Percentiles rank a stretch among this genome's conserved stretches.
Evolutionary conservation across 495 filamentous ascomycete species (phyloP).

Genomic region (Daldinia concentrica): DNA sequence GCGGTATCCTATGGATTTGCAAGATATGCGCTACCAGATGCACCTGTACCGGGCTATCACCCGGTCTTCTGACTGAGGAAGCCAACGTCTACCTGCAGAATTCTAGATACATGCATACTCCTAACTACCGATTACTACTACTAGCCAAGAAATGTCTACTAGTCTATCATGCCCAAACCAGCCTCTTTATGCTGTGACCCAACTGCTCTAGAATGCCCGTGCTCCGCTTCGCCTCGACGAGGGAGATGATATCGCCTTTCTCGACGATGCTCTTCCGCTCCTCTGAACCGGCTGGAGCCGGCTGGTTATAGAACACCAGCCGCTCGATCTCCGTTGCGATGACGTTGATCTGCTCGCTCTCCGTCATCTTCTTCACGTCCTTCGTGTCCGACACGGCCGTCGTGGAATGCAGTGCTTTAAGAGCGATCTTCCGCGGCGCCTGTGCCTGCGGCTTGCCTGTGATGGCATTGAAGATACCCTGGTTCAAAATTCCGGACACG

Average conservation of each 20-base stretch:
- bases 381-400: slow-evolving; percentile 58
- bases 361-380: slow-evolving; percentile 61
- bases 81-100: not conserved
- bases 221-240: slow-evolving; percentile 85
- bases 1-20: slow-evolving; percentile 82
- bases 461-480: slow-evolving; percentile 41
- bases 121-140: not conserved
- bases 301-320: slow-evolving; percentile 51
- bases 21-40: slow-evolving; percentile 95
- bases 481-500: slow-evolving; percentile 29
- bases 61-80: slow-evolving; percentile 15
- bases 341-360: slow-evolving; percentile 72
- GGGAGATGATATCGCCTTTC: slow-evolving; percentile 78
- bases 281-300: slow-evolving; percentile 46
- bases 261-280: slow-evolving; percentile 62
- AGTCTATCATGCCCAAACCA: slow-evolving; percentile 79
- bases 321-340: slow-evolving; percentile 72
- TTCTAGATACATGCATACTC: slow-evolving; percentile 13
- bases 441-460: slow-evolving; percentile 40
- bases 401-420: slow-evolving; percentile 70
- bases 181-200: slow-evolving; percentile 86
- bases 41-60: slow-evolving; percentile 69
- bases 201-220: slow-evolving; percentile 87
- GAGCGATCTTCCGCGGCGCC: slow-evolving; percentile 53
- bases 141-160: not conserved